Evolutionary conservation across 139 green algal genomes (phyloP).

Genomic region (Coccomyxa sp.): DNA sequence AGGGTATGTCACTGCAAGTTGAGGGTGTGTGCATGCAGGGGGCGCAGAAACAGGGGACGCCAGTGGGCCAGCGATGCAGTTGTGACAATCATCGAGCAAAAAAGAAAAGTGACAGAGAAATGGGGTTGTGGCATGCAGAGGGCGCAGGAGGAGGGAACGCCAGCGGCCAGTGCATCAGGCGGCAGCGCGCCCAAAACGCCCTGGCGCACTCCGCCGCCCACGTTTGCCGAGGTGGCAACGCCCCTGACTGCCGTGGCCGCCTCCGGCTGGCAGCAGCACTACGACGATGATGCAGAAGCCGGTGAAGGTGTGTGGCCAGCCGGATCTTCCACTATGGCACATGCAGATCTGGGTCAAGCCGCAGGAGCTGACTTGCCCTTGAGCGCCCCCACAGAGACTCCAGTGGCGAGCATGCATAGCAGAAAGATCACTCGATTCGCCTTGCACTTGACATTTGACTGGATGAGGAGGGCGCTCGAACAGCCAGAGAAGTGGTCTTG

Average conservation of each 20-base stretch:
- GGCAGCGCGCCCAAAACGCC: constrained; percentile 14
- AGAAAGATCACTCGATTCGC: no score
- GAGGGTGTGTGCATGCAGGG: background rate
- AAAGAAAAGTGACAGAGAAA: background rate
- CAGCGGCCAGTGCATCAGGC: background rate
- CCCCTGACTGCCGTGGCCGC: constrained; percentile 25
- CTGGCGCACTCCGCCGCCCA: constrained; percentile 26
- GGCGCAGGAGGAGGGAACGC: background rate
- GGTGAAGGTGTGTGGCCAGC: background rate
- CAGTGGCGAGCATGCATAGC: no score
- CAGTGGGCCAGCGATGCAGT: background rate
- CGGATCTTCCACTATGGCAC: no score
- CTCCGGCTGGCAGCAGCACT: constrained; percentile 60
- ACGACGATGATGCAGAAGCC: constrained; percentile 18
- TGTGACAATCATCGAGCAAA: background rate
- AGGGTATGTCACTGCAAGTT: no score
- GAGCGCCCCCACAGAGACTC: no score
- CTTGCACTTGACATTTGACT: no score
- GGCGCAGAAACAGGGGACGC: background rate
- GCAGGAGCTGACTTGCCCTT: no score
- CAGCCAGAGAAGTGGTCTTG: no score
- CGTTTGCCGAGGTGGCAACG: constrained; percentile 22
- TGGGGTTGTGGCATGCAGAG: background rate
- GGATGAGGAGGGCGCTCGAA: no score
- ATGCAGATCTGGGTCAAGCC: no score